These are phyloP conservation scores for Aspergillus fumigatiaffinis DNA, from an alignment of 2,329 filamentous ascomycete genomes.

Conservation along the genomic window DNA sequence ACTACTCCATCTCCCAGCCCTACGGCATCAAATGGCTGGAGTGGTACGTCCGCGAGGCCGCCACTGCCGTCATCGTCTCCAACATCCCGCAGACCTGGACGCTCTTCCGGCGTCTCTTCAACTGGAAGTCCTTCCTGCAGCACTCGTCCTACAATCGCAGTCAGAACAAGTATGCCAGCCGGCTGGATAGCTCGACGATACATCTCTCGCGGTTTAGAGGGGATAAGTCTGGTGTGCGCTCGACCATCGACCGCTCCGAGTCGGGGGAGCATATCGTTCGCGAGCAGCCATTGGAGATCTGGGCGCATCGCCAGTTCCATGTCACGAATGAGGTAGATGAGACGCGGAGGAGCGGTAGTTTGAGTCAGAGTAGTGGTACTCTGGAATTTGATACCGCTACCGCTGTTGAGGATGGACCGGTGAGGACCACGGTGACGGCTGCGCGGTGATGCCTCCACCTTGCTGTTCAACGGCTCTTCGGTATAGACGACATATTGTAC, in stretches of 20 bases:
- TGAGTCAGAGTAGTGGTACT: conserved; percentile 2
- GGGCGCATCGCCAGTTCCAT: conserved; percentile 17
- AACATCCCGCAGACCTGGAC: conserved; percentile 61
- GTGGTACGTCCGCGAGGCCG: conserved; percentile 59
- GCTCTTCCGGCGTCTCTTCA: conserved; percentile 49
- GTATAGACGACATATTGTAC: no score
- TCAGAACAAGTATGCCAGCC: conserved; percentile 7
- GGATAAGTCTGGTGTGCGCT: conserved; percentile 6
- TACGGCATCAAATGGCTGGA: conserved; percentile 55
- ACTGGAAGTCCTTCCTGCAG: conserved; percentile 26
- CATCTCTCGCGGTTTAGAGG: conserved; percentile 11
- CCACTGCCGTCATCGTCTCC: conserved; percentile 57
- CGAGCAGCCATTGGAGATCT: conserved; percentile 13
- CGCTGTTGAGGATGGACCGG: neutral
- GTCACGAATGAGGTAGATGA: conserved; percentile 14
- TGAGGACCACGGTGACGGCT: conserved; percentile 1
- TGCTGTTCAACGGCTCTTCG: no score
- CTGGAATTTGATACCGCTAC: conserved; percentile 5
- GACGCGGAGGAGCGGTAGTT: neutral
- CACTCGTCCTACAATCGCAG: conserved; percentile 13
- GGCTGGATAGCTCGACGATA: conserved; percentile 8
- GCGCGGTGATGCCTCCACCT: neutral
- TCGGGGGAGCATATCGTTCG: conserved; percentile 9
- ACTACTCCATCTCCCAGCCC: conserved; percentile 56
- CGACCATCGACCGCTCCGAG: conserved; percentile 3